Percentiles rank a stretch among this genome's conserved stretches.
Conservation (phyloP, 306 rosid genomes). For the Cicer pinnatifidum region DNA sequence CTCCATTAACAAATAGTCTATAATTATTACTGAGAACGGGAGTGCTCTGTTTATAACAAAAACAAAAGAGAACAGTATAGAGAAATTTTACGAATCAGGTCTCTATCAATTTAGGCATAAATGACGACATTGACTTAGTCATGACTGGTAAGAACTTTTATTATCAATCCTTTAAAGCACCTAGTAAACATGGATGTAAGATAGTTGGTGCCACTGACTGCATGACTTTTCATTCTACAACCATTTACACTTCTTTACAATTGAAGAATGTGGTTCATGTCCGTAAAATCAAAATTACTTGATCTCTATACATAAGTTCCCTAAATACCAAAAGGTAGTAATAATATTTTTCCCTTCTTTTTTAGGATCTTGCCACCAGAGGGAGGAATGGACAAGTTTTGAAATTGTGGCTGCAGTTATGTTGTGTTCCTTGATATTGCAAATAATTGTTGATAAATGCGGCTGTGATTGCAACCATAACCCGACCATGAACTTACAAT, state of each 20-base stretch:
- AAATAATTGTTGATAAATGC: no score
- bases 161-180: no score
- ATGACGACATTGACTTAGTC: no score
- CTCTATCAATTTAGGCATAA: not conserved
- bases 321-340: not conserved
- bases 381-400: no score
- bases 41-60: conserved; percentile 15
- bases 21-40: not conserved
- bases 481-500: no score
- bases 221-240: not conserved
- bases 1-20: conserved; percentile 25
- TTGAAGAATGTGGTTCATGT: not conserved
- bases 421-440: no score
- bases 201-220: not conserved
- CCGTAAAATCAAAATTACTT: not conserved
- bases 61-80: conserved; percentile 5
- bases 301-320: not conserved
- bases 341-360: not conserved
- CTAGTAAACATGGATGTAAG: no score
- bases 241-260: not conserved
- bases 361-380: not conserved
- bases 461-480: no score
- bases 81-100: not conserved
- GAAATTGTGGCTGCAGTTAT: no score
- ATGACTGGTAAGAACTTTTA: no score